Evolutionary conservation across 371 early-diverging fungal genomes (phyloP).

Genomic region (Chytridium lagenaria): DNA sequence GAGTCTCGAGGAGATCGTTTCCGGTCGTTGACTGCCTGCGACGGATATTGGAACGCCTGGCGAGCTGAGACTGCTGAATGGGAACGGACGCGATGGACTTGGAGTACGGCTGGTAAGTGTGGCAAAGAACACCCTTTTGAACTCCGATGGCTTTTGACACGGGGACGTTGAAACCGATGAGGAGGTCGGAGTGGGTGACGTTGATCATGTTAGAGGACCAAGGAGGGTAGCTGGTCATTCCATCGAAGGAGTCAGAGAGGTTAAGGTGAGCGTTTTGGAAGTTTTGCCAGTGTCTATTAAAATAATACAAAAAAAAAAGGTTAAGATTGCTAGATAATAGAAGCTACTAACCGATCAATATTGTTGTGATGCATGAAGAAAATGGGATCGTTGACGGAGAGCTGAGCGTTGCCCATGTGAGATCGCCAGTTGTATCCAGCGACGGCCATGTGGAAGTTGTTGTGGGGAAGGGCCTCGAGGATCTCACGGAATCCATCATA

Average conservation of each 20-base stretch:
- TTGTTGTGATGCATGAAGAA: slow-evolving; percentile 23
- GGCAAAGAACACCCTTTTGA: not conserved
- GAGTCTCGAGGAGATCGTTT: slow-evolving; percentile 3
- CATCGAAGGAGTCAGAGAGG: not conserved
- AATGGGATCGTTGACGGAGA: slow-evolving; percentile 13
- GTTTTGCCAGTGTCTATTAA: not conserved
- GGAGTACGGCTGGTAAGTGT: slow-evolving; percentile 12
- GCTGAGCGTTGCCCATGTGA: slow-evolving; percentile 29
- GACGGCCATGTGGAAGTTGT: slow-evolving; percentile 54
- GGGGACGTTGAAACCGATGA: slow-evolving; percentile 19
- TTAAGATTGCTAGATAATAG: not conserved
- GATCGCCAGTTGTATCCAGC: slow-evolving; percentile 46
- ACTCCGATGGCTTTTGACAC: not conserved
- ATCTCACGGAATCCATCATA: slow-evolving; percentile 38
- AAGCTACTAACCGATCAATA: not conserved
- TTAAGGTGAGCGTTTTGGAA: not conserved
- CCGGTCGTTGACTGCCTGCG: not conserved
- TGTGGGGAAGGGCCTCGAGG: slow-evolving; percentile 59
- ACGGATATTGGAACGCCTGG: not conserved
- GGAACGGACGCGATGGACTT: slow-evolving; percentile 14
- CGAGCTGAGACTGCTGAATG: not conserved
- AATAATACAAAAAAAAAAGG: too few species aligned
- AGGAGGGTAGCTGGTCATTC: not conserved
- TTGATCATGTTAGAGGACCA: not conserved
- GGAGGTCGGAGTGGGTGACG: not conserved